phyloP scores from a whole-genome alignment of 192 early-diverging fungal genomes.

The Coemansia sp. region DNA sequence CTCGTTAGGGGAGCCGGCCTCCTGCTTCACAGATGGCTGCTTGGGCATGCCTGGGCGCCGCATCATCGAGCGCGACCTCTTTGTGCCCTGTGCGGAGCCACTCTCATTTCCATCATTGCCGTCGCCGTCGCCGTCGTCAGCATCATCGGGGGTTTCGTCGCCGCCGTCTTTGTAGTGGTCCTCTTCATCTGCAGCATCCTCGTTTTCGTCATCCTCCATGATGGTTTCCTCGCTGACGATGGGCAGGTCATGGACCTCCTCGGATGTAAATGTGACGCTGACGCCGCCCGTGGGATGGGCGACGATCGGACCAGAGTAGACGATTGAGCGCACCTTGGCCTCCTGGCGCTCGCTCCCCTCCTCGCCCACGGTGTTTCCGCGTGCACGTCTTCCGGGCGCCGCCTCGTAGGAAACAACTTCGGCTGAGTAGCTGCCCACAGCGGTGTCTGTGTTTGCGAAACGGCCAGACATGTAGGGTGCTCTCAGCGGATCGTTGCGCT shows the following conservation, averaged over 20 bases:
- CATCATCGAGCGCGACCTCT: conserved; percentile 4
- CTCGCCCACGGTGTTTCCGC: conserved; percentile 22
- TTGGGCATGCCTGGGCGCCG: background rate
- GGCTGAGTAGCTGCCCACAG: conserved; percentile 32
- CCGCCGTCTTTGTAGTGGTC: too few species aligned
- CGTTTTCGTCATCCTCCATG: conserved; percentile 9
- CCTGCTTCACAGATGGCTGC: too few species aligned
- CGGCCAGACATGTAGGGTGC: conserved; percentile 35
- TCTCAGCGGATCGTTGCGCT: background rate
- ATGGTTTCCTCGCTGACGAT: conserved; percentile 12
- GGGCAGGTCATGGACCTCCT: conserved; percentile 41
- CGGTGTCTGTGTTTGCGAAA: conserved; percentile 39
- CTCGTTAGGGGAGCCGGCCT: too few species aligned
- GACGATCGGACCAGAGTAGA: conserved; percentile 43
- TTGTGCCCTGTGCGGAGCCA: conserved; percentile 1
- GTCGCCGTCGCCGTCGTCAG: background rate
- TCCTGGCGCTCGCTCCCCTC: conserved; percentile 15
- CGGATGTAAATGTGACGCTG: conserved; percentile 44
- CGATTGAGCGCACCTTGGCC: conserved; percentile 34
- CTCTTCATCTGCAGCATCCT: conserved; percentile 2
- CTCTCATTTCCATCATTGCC: background rate
- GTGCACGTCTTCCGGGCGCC: conserved; percentile 1
- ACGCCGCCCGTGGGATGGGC: conserved; percentile 35
- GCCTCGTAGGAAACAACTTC: conserved; percentile 30
- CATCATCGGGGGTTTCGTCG: too few species aligned